Evolutionary conservation across 164 flowering plant species (phyloP).

Genomic region (Berberis thunbergii): DNA sequence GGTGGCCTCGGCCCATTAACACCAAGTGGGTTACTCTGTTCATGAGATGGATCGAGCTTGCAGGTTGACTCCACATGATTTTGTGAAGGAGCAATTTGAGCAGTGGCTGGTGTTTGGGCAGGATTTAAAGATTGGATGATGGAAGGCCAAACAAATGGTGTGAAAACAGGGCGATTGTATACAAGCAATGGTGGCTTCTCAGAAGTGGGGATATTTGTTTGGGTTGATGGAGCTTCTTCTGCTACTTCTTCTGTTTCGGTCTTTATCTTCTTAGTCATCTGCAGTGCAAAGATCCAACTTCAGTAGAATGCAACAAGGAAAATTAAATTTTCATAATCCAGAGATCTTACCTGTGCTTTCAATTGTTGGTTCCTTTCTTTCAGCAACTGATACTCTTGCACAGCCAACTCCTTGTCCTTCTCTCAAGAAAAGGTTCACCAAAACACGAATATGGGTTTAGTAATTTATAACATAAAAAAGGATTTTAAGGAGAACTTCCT

Average conservation of each 20-base stretch:
- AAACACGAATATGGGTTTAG: constrained; percentile 10
- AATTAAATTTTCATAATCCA: background rate
- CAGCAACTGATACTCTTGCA: constrained; percentile 47
- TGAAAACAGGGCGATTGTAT: constrained; percentile 24
- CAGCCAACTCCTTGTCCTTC: constrained; percentile 63
- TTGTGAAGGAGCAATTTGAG: constrained; percentile 17
- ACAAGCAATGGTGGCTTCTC: constrained; percentile 20
- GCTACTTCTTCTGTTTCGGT: constrained; percentile 24
- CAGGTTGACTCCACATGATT: constrained; percentile 9
- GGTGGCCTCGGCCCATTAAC: constrained; percentile 25
- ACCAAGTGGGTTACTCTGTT: constrained; percentile 14
- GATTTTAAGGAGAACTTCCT: constrained; percentile 1
- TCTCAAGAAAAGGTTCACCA: constrained; percentile 12
- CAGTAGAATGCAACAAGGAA: background rate
- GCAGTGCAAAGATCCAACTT: constrained; percentile 11
- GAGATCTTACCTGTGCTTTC: constrained; percentile 47
- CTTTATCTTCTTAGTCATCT: constrained; percentile 34
- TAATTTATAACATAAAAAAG: constrained; percentile 9
- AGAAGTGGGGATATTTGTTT: constrained; percentile 17
- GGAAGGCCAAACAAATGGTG: constrained; percentile 44
- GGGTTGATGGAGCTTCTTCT: constrained; percentile 21
- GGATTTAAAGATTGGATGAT: constrained; percentile 25
- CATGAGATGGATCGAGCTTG: constrained; percentile 15
- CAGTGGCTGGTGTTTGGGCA: constrained; percentile 13
- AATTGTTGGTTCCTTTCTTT: constrained; percentile 43